A percentile compares a stretch with the other conserved stretches of the same genome.
These are phyloP conservation scores for Drechslerella coelobrocha DNA, from an alignment of 2,329 filamentous ascomycete genomes.

Conservation along the genomic window DNA sequence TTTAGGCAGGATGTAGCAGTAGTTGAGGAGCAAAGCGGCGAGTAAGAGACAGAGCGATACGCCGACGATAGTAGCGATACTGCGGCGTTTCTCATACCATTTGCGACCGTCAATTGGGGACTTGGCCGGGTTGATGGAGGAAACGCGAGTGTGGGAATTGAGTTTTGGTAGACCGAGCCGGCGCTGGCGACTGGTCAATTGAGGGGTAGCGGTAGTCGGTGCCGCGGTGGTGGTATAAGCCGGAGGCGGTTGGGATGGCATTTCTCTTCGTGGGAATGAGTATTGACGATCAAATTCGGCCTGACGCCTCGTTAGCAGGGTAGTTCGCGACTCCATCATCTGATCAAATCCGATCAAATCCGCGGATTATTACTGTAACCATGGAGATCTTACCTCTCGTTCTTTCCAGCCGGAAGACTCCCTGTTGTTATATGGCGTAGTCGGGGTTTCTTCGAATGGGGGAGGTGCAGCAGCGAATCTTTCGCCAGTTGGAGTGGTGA, in stretches of 20 bases:
- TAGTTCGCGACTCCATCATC: conserved; percentile 16
- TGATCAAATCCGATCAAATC: conserved; percentile 13
- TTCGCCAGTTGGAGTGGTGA: conserved; percentile 42
- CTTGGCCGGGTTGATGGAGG: conserved; percentile 37
- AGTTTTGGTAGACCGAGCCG: conserved; percentile 43
- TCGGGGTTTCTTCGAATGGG: conserved; percentile 28
- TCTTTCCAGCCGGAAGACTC: conserved; percentile 42
- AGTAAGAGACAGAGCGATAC: conserved; percentile 28
- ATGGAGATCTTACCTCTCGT: conserved; percentile 42
- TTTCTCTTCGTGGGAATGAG: conserved; percentile 32
- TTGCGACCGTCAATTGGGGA: conserved; percentile 43
- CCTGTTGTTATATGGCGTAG: conserved; percentile 11
- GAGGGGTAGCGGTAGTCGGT: conserved; percentile 17
- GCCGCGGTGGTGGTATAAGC: conserved; percentile 36
- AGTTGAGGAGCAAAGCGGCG: conserved; percentile 32
- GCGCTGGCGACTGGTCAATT: conserved; percentile 39
- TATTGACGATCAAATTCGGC: conserved; percentile 47
- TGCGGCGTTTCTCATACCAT: conserved; percentile 46
- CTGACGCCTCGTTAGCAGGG: conserved; percentile 28
- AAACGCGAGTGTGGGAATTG: conserved; percentile 37
- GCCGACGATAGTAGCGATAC: conserved; percentile 29
- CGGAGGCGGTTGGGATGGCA: conserved; percentile 43
- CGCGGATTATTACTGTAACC: neutral
- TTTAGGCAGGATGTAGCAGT: conserved; percentile 39
- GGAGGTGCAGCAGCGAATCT: conserved; percentile 37